These are phyloP conservation scores for Chenopodium berlandieri DNA, from an alignment of 148 eudicot species.

Conservation along the genomic window DNA sequence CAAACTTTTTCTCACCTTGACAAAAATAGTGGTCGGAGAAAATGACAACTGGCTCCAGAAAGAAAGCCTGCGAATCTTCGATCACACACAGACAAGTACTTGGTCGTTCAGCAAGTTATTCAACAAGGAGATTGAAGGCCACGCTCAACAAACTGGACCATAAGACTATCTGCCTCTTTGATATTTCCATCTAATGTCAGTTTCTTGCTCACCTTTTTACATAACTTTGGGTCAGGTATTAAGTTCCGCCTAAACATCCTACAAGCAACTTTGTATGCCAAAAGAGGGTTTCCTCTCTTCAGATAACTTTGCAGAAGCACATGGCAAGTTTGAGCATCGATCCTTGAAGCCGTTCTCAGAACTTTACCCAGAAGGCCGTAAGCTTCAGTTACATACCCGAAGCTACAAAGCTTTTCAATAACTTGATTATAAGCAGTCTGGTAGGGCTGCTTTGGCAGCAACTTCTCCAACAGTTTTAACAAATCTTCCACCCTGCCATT, in stretches of 20 bases:
- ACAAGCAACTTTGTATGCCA: conserved; percentile 32
- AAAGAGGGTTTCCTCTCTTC: conserved; percentile 23
- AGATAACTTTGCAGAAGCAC: conserved; percentile 27
- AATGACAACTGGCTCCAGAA: not conserved
- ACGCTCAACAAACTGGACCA: conserved; percentile 30
- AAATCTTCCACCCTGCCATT: conserved; percentile 29
- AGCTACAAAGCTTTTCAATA: conserved; percentile 32
- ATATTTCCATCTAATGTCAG: conserved; percentile 20
- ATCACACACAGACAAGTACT: not conserved
- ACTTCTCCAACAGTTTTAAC: conserved; percentile 26
- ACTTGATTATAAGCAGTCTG: conserved; percentile 33
- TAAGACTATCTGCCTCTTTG: conserved; percentile 30
- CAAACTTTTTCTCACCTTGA: not conserved
- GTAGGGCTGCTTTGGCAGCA: conserved; percentile 33
- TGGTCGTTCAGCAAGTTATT: conserved; percentile 4
- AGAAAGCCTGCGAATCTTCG: not conserved
- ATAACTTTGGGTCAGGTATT: conserved; percentile 26
- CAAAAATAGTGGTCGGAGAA: not conserved
- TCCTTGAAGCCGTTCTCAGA: conserved; percentile 25
- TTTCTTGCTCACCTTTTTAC: conserved; percentile 26
- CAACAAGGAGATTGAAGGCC: conserved; percentile 24
- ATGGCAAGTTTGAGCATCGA: conserved; percentile 29
- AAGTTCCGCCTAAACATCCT: conserved; percentile 35
- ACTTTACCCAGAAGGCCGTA: conserved; percentile 27
- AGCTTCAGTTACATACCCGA: conserved; percentile 26